Evolutionary conservation across 1,139 yeast genomes (phyloP).

Genomic region (Pichia sp.): DNA sequence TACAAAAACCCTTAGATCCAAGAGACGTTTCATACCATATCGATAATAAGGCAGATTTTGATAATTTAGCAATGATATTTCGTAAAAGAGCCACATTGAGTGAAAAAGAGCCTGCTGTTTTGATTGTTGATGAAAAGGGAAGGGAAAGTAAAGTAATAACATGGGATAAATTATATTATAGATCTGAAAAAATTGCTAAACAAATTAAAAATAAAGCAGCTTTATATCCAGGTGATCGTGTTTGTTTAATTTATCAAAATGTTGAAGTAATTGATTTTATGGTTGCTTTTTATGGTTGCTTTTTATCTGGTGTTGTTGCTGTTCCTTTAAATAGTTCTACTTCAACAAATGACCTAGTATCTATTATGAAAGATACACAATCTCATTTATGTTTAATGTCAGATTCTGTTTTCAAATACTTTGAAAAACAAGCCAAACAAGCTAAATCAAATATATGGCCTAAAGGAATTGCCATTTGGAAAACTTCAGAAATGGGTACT

Average conservation of each 20-base stretch:
- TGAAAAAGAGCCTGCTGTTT: constrained; percentile 64
- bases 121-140: constrained; percentile 69
- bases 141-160: constrained; percentile 70
- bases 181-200: constrained; percentile 84
- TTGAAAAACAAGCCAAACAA: constrained; percentile 48
- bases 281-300: constrained; percentile 83
- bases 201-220: constrained; percentile 71
- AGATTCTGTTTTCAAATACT: constrained; percentile 64
- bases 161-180: constrained; percentile 84
- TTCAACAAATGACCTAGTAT: constrained; percentile 59
- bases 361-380: constrained; percentile 67
- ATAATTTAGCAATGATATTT: constrained; percentile 64
- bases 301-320: constrained; percentile 89
- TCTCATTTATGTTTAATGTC: constrained; percentile 77
- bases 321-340: constrained; percentile 79
- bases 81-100: constrained; percentile 64
- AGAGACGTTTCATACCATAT: constrained; percentile 36
- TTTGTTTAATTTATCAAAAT: constrained; percentile 75
- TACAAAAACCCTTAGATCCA: constrained; percentile 56
- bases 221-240: constrained; percentile 74
- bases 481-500: constrained; percentile 81
- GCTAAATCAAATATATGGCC: constrained; percentile 39
- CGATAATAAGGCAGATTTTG: constrained; percentile 33
- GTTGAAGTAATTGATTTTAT: constrained; percentile 81
- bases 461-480: constrained; percentile 63